Evolutionary conservation across 1,139 yeast genomes (phyloP).

Genomic region (Candida sp.): DNA sequence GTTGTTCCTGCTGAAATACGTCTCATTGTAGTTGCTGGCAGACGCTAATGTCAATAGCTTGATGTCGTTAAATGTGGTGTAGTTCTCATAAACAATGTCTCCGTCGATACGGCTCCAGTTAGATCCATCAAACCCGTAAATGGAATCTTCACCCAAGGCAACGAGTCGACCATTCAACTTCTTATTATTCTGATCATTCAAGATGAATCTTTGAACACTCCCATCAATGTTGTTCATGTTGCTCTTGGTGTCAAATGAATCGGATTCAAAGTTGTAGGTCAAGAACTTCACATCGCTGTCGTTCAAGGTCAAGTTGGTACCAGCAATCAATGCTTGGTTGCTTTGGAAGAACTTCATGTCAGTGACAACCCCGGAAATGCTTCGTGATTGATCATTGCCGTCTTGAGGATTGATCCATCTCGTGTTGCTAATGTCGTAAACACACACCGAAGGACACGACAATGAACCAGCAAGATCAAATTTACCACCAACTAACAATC

Average conservation of each 20-base stretch:
- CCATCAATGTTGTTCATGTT: conserved; percentile 32
- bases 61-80: conserved; percentile 41
- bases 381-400: conserved; percentile 26
- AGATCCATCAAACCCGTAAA: conserved; percentile 55
- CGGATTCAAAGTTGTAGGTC: conserved; percentile 53
- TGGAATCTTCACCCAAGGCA: conserved; percentile 55
- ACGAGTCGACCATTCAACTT: conserved; percentile 54
- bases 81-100: conserved; percentile 29
- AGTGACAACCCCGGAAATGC: conserved; percentile 57
- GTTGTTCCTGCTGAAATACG: conserved; percentile 45
- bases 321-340: conserved; percentile 62
- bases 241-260: conserved; percentile 23
- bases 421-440: conserved; percentile 60
- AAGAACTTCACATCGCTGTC: conserved; percentile 42
- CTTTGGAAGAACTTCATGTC: conserved; percentile 56
- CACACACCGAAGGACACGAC: conserved; percentile 67
- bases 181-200: conserved; percentile 50
- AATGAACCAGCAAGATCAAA: conserved; percentile 65
- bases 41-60: conserved; percentile 41
- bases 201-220: conserved; percentile 50
- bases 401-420: conserved; percentile 59
- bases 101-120: conserved; percentile 47
- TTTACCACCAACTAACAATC: conserved; percentile 77
- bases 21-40: conserved; percentile 29
- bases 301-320: conserved; percentile 51